Evolutionary conservation across 495 filamentous ascomycete species (phyloP), one percentile per base, ranked within the genome.

Genomic region (Parachaetomium inaequale): DNA sequence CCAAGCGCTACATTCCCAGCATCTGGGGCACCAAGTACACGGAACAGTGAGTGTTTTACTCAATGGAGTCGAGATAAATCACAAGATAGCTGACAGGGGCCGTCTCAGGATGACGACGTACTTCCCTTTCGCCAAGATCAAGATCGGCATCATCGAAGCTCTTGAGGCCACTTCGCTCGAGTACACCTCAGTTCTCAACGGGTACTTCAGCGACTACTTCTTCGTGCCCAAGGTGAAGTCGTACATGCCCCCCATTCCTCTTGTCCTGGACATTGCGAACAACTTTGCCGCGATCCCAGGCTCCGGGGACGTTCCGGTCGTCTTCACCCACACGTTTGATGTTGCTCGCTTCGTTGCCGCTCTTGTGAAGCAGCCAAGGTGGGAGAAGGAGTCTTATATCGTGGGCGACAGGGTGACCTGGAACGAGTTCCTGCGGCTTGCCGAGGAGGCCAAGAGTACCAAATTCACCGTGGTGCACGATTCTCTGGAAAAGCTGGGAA

Each of bases 131-230:
- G 12, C 23, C 5, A 23, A 7, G 15, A 47, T 49, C 29, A 62
- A 23, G 21, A 29, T n/a, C n/a, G n/a, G n/a, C n/a, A n/a, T n/a
- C n/a, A n/a, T n/a, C 1, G 40, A 14, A 23, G 15, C 6, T 17
- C 28, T 12, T 0, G 40, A 32, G 4, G 21, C 1, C 4, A 26
- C 14, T 2, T 28, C 46, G 10, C 75, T 85, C 19, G 71, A 83
- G 59, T 82, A 70, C 49, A 86, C 82, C 31, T 67, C 72, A 6
- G 72, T 84, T 34, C 70, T 75, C 40, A 79, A 75, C 28, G 84
- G 81, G 3, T 79, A 76, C 66, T 84, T 85, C 63, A 77, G 84
- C 70, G 81, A 86, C 64, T 84, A 83, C 66, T 85, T 72, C 69
- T 79, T 77, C 32, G 75, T 81, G 70, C 81, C 80, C 21, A 55